Evolutionary conservation across 768 basidiomycete genomes (phyloP).

Genomic region (Hirschioporus abietinus): DNA sequence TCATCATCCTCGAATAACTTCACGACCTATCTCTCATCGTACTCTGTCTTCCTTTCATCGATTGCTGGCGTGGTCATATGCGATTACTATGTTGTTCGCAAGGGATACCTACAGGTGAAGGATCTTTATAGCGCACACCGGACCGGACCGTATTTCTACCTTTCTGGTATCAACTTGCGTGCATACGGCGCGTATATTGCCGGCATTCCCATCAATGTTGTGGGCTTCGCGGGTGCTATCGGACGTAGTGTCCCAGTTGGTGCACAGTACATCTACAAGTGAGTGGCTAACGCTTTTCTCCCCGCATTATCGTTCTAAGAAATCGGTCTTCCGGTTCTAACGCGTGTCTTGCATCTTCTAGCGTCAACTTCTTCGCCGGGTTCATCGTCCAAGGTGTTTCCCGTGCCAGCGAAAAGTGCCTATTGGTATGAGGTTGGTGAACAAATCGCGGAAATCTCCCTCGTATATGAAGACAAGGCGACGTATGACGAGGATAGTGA

Average conservation of each 20-base stretch:
- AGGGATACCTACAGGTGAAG: constrained; percentile 62
- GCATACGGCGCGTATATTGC: no score
- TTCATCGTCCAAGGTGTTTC: constrained; percentile 62
- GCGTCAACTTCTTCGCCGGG: constrained; percentile 62
- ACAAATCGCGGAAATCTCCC: background rate
- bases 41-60: constrained; percentile 76
- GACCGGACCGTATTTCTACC: no score
- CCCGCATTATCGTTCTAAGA: background rate
- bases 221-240: constrained; percentile 71
- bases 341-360: background rate
- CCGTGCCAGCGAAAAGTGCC: constrained; percentile 35
- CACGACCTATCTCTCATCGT: constrained; percentile 77
- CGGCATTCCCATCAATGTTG: constrained; percentile 78
- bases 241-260: constrained; percentile 58
- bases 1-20: constrained; percentile 66
- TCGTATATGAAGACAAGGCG: no score
- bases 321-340: background rate
- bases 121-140: constrained; percentile 73
- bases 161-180: no score
- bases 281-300: no score
- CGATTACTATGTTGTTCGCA: constrained; percentile 72
- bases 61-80: constrained; percentile 77
- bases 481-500: no score
- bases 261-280: no score
- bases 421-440: constrained; percentile 3